phyloP scores from a whole-genome alignment of 2,329 filamentous ascomycete species.

The Pyrenophora graminea region DNA sequence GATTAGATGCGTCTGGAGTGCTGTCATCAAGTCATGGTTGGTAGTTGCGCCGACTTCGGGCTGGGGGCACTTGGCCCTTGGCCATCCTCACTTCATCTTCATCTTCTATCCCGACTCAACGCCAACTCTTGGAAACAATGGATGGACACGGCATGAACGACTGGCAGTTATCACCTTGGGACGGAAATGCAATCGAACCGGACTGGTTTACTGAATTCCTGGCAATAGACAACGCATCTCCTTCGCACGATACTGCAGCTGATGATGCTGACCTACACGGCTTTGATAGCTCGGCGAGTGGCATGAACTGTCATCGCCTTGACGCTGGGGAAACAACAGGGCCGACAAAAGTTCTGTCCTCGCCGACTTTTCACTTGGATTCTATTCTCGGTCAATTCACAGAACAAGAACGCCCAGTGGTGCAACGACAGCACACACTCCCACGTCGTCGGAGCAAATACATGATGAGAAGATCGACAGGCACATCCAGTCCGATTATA shows the following conservation, averaged over 20 bases:
- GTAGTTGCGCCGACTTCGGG: conserved; percentile 4
- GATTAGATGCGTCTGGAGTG: neutral
- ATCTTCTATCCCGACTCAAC: neutral
- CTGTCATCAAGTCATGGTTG: neutral
- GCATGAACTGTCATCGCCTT: neutral
- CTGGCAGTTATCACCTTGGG: conserved; percentile 7
- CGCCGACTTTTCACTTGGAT: conserved; percentile 1
- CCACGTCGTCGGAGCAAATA: conserved; percentile 26
- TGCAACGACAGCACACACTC: conserved; percentile 16
- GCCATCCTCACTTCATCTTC: neutral
- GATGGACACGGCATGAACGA: conserved; percentile 1
- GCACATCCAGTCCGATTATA: conserved; percentile 12
- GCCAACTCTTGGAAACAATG: conserved; percentile 4
- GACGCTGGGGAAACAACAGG: neutral
- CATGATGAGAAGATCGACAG: conserved; percentile 11
- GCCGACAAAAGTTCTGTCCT: neutral
- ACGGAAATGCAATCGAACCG: conserved; percentile 6
- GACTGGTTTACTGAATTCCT: conserved; percentile 5
- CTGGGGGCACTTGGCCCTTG: neutral
- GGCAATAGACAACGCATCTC: conserved; percentile 1
- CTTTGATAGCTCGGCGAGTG: neutral
- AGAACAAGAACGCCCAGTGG: neutral
- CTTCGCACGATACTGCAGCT: neutral
- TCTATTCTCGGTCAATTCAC: neutral
- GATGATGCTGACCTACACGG: conserved; percentile 1